Base-by-base conservation (phyloP, 768 basidiomycete species). In the Xanthoconium stramineum region DNA sequence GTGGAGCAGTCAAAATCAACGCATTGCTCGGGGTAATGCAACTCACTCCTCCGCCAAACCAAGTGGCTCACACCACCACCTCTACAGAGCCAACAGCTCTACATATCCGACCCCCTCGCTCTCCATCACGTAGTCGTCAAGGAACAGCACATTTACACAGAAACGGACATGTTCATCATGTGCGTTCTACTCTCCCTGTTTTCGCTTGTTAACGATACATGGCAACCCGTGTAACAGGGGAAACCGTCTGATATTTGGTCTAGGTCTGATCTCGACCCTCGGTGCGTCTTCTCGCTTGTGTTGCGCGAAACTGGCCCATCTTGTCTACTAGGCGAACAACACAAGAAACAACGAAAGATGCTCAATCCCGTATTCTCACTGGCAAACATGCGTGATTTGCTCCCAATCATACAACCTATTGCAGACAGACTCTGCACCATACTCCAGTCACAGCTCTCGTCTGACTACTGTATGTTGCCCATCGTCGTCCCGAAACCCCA, bases 81-180 rank as follows among this genome's bases (percentile, higher is more conserved):
- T 36, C 45, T 63, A 29, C 49, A 63, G 66, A 62, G 47, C 28
- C 56, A 65, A 13, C 66, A 71, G 12, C 66, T 77, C 33, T 76
- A 71, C 54, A 56, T 76, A 36, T 71, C 68, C 8, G 76, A 76
- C 38, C 76, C 74, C 6, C 67, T 69, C 29, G 74, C 76, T 11
- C 53, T 77, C 6, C 65, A 75, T 55, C 65, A 74, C 49, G 69
- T 76, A 30, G 48, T 74, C 11, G 66, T 77, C 50, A 76, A 75
- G 50, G 74, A 71, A 47, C 67, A 68, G 32, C 59, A 71, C 47
- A 52, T 74, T 32, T 74, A 70, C 43, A 76, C 76, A 48, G 75
- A 76, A 52, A 71, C 71, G 0, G 65, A 68, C 47, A 67, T 68
- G 58, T 75, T 73, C 56, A 66, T 74, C 57, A 60, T 62, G 73